Percentiles rank a stretch among this genome's conserved stretches.
phyloP scores from a whole-genome alignment of 2,329 filamentous ascomycete genomes.

The Aspergillus ochraceoroseus region DNA sequence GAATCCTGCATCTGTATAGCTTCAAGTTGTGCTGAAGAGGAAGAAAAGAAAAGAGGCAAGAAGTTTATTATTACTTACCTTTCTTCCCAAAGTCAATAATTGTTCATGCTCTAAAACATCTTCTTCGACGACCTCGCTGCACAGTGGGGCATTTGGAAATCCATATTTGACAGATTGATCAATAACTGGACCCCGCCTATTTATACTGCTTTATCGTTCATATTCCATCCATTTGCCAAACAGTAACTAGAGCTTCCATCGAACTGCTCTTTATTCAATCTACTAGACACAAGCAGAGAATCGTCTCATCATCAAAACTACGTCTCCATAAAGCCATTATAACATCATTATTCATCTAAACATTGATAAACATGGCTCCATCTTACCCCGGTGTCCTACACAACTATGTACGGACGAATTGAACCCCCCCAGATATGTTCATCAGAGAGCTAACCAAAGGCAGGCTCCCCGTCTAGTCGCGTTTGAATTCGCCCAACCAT shows the following conservation, averaged over 20 bases:
- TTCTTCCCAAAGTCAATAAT: too few species aligned
- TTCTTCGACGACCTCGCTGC: too few species aligned
- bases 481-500: constrained; percentile 37
- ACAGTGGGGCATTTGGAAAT: neutral
- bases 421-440: too few species aligned
- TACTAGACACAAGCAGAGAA: too few species aligned
- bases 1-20: neutral
- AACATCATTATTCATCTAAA: too few species aligned
- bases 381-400: constrained; percentile 34
- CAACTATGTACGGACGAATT: constrained; percentile 35
- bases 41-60: too few species aligned
- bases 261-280: too few species aligned
- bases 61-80: neutral
- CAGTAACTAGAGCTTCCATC: neutral
- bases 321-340: neutral
- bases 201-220: too few species aligned
- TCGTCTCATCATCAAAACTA: neutral
- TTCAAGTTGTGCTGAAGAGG: neutral
- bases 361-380: constrained; percentile 13
- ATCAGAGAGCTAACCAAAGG: constrained; percentile 4
- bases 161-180: too few species aligned
- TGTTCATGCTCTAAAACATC: too few species aligned
- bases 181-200: too few species aligned
- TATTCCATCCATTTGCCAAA: neutral
- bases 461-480: constrained; percentile 40